Evolutionary conservation across 2,329 filamentous ascomycete genomes (phyloP), one percentile per base, ranked within the genome.

Genomic region (Fusarium burgessii): DNA sequence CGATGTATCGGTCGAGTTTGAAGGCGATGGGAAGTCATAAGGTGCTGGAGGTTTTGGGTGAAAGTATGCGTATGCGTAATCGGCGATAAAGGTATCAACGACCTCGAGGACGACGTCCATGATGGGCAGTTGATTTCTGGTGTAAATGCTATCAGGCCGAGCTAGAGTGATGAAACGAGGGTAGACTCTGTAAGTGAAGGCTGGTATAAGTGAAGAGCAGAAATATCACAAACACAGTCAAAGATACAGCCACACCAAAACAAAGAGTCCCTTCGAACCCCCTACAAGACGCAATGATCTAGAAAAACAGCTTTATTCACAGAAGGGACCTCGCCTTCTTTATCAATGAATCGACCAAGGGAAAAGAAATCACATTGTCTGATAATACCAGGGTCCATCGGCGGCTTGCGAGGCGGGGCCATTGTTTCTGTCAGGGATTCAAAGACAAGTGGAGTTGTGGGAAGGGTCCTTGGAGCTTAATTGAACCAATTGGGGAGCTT

Each of bases 61-160:
- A 9, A 92, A 74, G 38, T 83, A 85, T 52, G 94, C 91, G 79
- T 97, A 98, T 63, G 92, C 75, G 74, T 91, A 89, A 83, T 98
- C 95, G 81, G 92, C 92, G 70, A 95, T 77, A 77, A 92, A 93
- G 76, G 91, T 93, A 83, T 98, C 95, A 82, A 89, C 88, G 66
- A 95, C 76, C 82, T 98, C 95, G 73, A 98, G 91, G 47, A 96
- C 90, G 83, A 98, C 90, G 86, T 98, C 95, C 95, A 98, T 98
- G 81, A 79, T 85, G 84, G 71, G 59, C 42, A 43, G 64, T 29
- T 57, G 13, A 38, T 23, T 17, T 38, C 10, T 20, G 10, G 47
- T 32, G 20, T 25, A 35, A 43, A 50, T 20, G 7, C 14, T 43
- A n/a, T n/a, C 27, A 27, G 38, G 27, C 27, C 29, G 20, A 23